Percentiles rank a stretch among this genome's conserved stretches.
phyloP scores from a whole-genome alignment of 495 filamentous ascomycete species.

The Penicillium nucicola region DNA sequence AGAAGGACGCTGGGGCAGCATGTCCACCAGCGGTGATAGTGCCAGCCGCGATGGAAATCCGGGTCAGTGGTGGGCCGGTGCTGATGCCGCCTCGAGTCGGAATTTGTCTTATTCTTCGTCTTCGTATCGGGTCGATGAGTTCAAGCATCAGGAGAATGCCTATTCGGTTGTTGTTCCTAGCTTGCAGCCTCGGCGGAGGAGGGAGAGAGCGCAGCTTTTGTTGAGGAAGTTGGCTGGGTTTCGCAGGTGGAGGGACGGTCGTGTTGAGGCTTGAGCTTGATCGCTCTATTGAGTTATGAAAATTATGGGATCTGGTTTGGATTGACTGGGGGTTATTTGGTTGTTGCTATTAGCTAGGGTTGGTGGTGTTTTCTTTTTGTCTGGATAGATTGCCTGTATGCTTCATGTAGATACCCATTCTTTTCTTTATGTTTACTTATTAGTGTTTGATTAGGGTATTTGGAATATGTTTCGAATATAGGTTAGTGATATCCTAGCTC shows the following conservation, averaged over 20 bases:
- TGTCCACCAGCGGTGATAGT: not conserved
- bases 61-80: not conserved
- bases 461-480: too few relatives aligned
- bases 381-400: not conserved
- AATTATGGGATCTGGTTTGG: not conserved
- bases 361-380: not conserved
- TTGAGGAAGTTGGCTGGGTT: conserved; percentile 24
- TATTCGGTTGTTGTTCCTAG: conserved; percentile 5
- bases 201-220: conserved; percentile 15
- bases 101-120: conserved; percentile 1
- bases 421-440: not conserved
- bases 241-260: conserved; percentile 6
- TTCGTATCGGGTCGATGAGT: not conserved
- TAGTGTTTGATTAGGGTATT: not conserved
- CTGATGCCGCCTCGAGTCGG: not conserved
- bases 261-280: not conserved
- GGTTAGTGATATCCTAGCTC: too few relatives aligned
- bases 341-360: not conserved
- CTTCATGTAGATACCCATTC: conserved; percentile 1
- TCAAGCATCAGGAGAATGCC: conserved; percentile 1
- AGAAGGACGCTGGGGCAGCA: not conserved
- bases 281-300: too few relatives aligned
- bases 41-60: not conserved
- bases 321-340: not conserved
- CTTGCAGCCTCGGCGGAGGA: not conserved